Base-by-base conservation (phyloP, 2,329 filamentous ascomycete species). In the Aspergillus awamori region DNA sequence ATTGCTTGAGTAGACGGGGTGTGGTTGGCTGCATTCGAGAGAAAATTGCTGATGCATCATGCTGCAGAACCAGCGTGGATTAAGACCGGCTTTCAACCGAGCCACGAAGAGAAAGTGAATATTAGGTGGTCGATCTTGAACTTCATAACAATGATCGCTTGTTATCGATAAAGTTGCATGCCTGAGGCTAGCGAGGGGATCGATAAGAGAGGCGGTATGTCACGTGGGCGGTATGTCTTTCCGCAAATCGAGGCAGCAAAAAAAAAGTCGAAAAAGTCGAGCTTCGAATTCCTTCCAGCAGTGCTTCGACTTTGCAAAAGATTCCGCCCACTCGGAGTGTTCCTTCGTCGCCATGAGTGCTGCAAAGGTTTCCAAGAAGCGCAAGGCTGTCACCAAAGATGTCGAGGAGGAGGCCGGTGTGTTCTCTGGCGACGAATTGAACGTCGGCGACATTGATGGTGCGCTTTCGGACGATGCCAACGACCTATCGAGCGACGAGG, bases 371-470 rank as follows among this genome's bases (percentile, higher is more conserved):
- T 81, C 78, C 33, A 82, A 85, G 74, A 91, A 91, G 81, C 86
- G 89, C 66, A 91, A 90, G 77, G 84, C 85, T 63, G 81, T 86
- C 20, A 83, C 81, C 24, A 80, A 81, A 33, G 85, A 86, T 67
- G 77, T 81, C 17, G 78, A 81, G 51, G 79, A 79, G 60, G 74
- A 77, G 53, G 77, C 80, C 13, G 80, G 84, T 63, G 76, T 81
- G 2, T 82, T 82, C 60, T 87, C 85, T 22, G 87, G 87, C 33
- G 83, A 87, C 67, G 87, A 89, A 67, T 84, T 89, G 68, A 75
- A 76, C 61, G 70, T 74, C 51, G 72, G 72, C 20, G 69, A 79
- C 51, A 68, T 83, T 22, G 78, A 82, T 61, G 79, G 76, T 43
- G 70, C 72, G 43, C 73, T 79, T 55, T 76, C 77, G 28, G 79